Evolutionary conservation across 148 eudicot genomes (phyloP).

Genomic region (Diospyros kaki): DNA sequence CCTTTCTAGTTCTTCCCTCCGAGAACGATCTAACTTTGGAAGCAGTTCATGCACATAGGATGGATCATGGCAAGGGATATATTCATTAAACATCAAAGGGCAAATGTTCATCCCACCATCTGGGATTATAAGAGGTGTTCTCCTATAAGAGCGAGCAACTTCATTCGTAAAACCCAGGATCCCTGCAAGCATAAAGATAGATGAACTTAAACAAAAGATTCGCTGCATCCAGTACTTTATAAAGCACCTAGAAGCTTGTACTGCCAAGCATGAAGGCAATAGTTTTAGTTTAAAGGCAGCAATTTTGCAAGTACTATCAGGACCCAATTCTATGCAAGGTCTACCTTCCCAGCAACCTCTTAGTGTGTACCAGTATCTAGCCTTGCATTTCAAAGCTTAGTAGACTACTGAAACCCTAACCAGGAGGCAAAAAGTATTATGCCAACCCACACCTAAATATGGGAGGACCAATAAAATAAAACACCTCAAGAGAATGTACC

Average conservation of each 20-base stretch:
- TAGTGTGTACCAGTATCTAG: neutral
- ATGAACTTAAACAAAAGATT: neutral
- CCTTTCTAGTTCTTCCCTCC: constrained; percentile 82
- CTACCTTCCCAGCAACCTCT: neutral
- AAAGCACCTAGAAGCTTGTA: neutral
- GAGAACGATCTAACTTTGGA: constrained; percentile 66
- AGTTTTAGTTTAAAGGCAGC: neutral
- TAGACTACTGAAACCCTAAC: neutral
- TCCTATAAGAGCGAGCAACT: constrained; percentile 54
- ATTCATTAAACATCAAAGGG: constrained; percentile 69
- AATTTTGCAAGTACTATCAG: neutral
- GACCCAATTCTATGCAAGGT: neutral
- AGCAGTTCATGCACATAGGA: constrained; percentile 65
- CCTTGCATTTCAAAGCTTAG: neutral
- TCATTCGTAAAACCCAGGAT: constrained; percentile 51
- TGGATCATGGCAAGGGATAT: constrained; percentile 88
- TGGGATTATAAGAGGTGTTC: constrained; percentile 51
- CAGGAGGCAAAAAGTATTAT: neutral
- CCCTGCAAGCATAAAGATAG: constrained; percentile 37
- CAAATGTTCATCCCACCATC: constrained; percentile 73
- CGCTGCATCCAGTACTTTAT: neutral
- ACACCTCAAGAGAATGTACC: neutral
- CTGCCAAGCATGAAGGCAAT: neutral
- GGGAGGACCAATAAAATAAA: neutral
- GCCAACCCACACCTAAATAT: neutral